These are phyloP conservation scores for apple (Malus domestica) DNA, from an alignment of 306 rosid genomes.

Conservation along the genomic window ASM211411v1 NC_041797.1:30577001-30577500, in stretches of 20 bases:
- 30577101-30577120: constrained; percentile 61
- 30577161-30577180: constrained; percentile 59
- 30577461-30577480: constrained; percentile 83
- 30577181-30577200: constrained; percentile 76
- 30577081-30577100: constrained; percentile 54
- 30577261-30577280: not conserved
- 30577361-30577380: too few relatives aligned
- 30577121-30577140: constrained; percentile 87
- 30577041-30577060: constrained; percentile 60
- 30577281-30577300: not conserved
- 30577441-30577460: constrained; percentile 83
- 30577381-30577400: constrained; percentile 69
- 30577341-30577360: not conserved
- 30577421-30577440: constrained; percentile 96
- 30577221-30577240: not conserved
- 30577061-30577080: constrained; percentile 74
- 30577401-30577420: constrained; percentile 51
- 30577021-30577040: constrained; percentile 34
- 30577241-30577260: not conserved
- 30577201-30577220: constrained; percentile 68
- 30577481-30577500: constrained; percentile 82
- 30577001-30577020: not conserved
- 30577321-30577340: too few relatives aligned
- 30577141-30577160: constrained; percentile 74
- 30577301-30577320: not conserved